phyloP scores from a whole-genome alignment of 2,329 filamentous ascomycete species.

The Phaeosphaeria sp. region DNA sequence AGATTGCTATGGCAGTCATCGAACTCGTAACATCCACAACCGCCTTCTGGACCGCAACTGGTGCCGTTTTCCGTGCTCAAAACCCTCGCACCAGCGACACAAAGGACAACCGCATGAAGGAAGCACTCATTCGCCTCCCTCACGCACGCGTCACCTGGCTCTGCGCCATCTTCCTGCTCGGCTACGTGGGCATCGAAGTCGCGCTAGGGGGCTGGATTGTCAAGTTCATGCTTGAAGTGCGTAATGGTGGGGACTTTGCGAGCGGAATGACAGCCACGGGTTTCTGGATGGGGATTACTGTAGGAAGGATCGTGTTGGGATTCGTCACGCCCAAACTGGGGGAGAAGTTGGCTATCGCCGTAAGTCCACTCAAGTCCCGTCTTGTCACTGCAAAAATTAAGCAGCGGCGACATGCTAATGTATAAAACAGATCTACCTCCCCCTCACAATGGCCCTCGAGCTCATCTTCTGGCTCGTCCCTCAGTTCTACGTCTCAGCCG shows the following conservation, averaged over 20 bases:
- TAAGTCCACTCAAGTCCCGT: constrained; percentile 24
- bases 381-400: not conserved
- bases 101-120: constrained; percentile 58
- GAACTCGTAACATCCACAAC: constrained; percentile 61
- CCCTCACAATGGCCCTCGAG: constrained; percentile 68
- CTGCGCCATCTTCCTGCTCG: constrained; percentile 75
- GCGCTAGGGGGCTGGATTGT: constrained; percentile 82
- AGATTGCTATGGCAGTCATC: constrained; percentile 62
- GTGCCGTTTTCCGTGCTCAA: constrained; percentile 61
- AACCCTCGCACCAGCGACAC: constrained; percentile 54
- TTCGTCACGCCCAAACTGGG: constrained; percentile 78
- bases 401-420: not conserved
- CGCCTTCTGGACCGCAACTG: constrained; percentile 71
- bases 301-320: constrained; percentile 74
- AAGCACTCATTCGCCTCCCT: constrained; percentile 56
- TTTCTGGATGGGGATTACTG: constrained; percentile 83
- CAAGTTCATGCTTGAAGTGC: constrained; percentile 79
- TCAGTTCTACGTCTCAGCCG: constrained; percentile 73
- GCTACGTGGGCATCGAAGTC: constrained; percentile 81
- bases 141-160: constrained; percentile 71
- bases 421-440: constrained; percentile 63
- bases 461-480: constrained; percentile 84
- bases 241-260: constrained; percentile 71
- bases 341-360: constrained; percentile 66
- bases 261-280: constrained; percentile 79